phyloP scores from a whole-genome alignment of 2,329 filamentous ascomycete genomes.

The Clonostachys solani region DNA sequence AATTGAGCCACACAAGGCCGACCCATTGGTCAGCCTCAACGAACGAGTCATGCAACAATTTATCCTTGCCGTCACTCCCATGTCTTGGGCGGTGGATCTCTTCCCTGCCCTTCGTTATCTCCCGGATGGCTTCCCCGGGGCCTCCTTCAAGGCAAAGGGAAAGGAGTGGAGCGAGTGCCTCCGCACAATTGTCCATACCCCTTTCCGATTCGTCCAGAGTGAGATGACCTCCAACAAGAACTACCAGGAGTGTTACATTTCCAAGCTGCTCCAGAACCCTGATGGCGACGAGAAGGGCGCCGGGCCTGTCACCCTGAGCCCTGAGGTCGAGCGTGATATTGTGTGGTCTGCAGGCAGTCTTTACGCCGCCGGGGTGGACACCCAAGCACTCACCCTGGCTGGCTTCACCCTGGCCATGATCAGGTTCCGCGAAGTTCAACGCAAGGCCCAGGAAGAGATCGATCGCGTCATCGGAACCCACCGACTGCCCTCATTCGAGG shows the following conservation, averaged over 20 bases:
- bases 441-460: conserved; percentile 26
- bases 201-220: conserved; percentile 10
- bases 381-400: conserved; percentile 7
- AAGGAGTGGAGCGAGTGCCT: conserved; percentile 9
- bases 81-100: conserved; percentile 14
- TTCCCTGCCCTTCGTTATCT: conserved; percentile 12
- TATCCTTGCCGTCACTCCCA: conserved; percentile 8
- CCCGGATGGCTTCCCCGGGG: conserved; percentile 12
- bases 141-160: conserved; percentile 10
- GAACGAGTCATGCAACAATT: conserved; percentile 12
- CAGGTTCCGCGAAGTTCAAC: conserved; percentile 30
- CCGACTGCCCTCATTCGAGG: conserved; percentile 31
- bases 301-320: conserved; percentile 4
- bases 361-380: conserved; percentile 11
- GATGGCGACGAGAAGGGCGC: neutral
- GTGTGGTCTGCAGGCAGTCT: conserved; percentile 7
- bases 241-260: conserved; percentile 7
- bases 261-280: conserved; percentile 3
- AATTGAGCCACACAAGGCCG: conserved; percentile 8
- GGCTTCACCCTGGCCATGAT: conserved; percentile 41
- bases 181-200: conserved; percentile 7
- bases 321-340: conserved; percentile 6
- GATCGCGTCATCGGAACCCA: conserved; percentile 32
- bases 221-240: conserved; percentile 5
- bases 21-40: conserved; percentile 12